Base-by-base conservation (phyloP, 2,329 filamentous ascomycete genomes). In the Pseudogymnoascus sp. region DNA sequence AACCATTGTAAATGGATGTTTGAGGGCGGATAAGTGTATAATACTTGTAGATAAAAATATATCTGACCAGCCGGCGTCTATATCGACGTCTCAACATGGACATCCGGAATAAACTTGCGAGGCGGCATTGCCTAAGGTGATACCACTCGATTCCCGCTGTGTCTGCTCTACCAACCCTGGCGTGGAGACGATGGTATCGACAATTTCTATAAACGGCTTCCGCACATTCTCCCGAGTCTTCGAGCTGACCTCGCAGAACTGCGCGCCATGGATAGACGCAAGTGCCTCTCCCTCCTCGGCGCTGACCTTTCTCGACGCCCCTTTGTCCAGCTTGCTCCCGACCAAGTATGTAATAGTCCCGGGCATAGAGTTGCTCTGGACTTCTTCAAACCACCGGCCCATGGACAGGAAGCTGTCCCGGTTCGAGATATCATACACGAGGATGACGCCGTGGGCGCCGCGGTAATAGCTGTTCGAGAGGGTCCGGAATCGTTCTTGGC, bases 401-500 rank as follows among this genome's bases (percentile, higher is more conserved):
- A 84, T 80, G 59, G 77, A 75, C 23, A 76, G 69, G 68, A 84
- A 84, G 63, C 77, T 79, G 60, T 80, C 77, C 33, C 79, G 72
- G 71, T 88, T 86, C 28, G 90, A 87, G 64, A 97, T 81, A 75
- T 99, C 94, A 81, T 97, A 99, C 67, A 97, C 87, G 65, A 99
- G 82, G 60, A 99, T 88, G n/a, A 93, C 93, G 68, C 93, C 94
- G 4, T 94, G 93, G 1, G 94, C 94, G 67, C 93, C 93, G 71
- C 94, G 89, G 76, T 99, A 97, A 78, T 97, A 99, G 50, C 90
- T 94, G 67, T 94, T 84, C 25, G 91, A 96, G 40, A 97, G 92
- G 64, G 91, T 95, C 67, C 94, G 90, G 76, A 97, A 99, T 65
- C 94, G 86, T 76, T 99, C 94, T 65, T 95, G 97, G 61, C 94